A percentile compares a stretch with the other conserved stretches of the same genome.
Conservation (phyloP, 1,284 basidiomycete species). For the Tausonia pullulans region DNA sequence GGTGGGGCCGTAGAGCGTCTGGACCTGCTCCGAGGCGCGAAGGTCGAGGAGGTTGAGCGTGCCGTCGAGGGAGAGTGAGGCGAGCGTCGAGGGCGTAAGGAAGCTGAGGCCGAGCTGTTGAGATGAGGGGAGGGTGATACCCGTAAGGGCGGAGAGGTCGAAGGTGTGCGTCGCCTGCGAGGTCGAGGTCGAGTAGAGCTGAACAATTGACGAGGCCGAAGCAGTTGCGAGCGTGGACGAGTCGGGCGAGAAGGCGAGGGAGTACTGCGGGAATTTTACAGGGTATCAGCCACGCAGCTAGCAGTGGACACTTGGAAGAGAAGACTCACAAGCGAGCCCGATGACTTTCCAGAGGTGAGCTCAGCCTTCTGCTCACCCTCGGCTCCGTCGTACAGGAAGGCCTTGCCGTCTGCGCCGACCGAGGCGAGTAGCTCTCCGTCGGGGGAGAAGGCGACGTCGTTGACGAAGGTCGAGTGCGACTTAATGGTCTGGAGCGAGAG, state of each 20-base stretch:
- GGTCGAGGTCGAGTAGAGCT: slow-evolving; percentile 17
- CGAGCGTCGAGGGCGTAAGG: slow-evolving; percentile 58
- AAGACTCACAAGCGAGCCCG: slow-evolving; percentile 6
- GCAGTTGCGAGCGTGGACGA: slow-evolving; percentile 11
- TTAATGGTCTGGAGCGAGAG: slow-evolving; percentile 52
- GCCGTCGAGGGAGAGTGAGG: slow-evolving; percentile 76
- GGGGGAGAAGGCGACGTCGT: slow-evolving; percentile 75
- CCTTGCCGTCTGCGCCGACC: slow-evolving; percentile 81
- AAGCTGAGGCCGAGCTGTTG: slow-evolving; percentile 88
- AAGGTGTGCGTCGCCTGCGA: slow-evolving; percentile 2
- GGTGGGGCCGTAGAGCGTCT: slow-evolving; percentile 52
- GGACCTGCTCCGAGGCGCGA: slow-evolving; percentile 32
- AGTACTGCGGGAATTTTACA: neutral
- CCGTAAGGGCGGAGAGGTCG: slow-evolving; percentile 3
- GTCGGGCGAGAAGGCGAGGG: slow-evolving; percentile 14
- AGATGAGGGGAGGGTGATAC: slow-evolving; percentile 12
- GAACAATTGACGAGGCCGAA: slow-evolving; percentile 12
- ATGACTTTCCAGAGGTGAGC: slow-evolving; percentile 33
- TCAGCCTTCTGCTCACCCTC: slow-evolving; percentile 68
- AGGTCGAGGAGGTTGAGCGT: slow-evolving; percentile 76
- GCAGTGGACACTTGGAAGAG: neutral
- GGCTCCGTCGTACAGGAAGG: slow-evolving; percentile 84
- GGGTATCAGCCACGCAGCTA: neutral
- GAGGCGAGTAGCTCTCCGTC: slow-evolving; percentile 76
- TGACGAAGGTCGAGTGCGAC: slow-evolving; percentile 87